Base-by-base conservation (phyloP, 805 yeast species). In the Barnettozyma botsteinii region DNA sequence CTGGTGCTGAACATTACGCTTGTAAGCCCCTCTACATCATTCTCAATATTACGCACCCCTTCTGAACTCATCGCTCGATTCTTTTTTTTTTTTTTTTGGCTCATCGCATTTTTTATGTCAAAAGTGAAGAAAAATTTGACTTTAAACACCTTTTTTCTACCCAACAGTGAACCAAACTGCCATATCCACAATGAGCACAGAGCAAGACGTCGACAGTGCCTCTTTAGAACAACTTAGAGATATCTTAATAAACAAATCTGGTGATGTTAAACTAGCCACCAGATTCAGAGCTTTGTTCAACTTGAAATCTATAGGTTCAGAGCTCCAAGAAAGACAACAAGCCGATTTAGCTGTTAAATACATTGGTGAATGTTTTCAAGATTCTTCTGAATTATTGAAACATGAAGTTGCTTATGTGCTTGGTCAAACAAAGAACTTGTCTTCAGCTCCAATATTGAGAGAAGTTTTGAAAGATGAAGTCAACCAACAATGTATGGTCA, bases 341-440 rank as follows among this genome's bases (percentile, higher is more conserved):
- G 95, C 95, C 19, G 65, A 70, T 40, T 64, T 51, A 38, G 94
- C 93, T 37, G 75, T 91, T 40, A 75, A 83, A 38, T 85, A 86
- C 66, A 91, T 93, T 49, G 85, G 88, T 33, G 89, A 77, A 53
- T 81, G 91, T 46, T 93, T 93, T 57, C 95, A 86, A 58, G 75
- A 77, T 38, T 41, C 47, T 9, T 81, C 94, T 17, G 98, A 94
- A 64, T 73, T 93, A 39, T 72, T 93, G 59, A 94, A 94, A 67
- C 99, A 93, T 59, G 99, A 93, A 65, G 94, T 93, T 41, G 98
- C 98, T 7, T 93, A 93, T 56, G 97, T 91, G 11, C 67, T 93
- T 44, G 99, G 99, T 33, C 99, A 93, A 66, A 89, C 96, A 34
- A 81, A 85, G 60, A 89, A 89, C 66, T 58, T 79, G 51, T 63